Conservation (phyloP, 2,329 filamentous ascomycete species). For the Apiospora koreana region DNA sequence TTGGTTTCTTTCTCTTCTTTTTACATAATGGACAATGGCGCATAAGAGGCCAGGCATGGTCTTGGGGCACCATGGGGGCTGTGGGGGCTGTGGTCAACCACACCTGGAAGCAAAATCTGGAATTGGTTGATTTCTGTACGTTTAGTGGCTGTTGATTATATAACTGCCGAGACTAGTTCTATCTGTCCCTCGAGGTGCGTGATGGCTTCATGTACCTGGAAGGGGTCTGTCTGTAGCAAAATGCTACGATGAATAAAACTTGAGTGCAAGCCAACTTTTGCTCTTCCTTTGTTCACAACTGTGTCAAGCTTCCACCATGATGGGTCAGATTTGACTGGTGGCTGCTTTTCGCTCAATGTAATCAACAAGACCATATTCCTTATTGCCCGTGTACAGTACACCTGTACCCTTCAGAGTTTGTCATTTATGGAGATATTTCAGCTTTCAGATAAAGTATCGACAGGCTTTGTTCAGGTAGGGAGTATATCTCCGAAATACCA, state of each 20-base stretch:
- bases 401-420: too few species aligned
- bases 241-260: not conserved
- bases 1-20: not conserved
- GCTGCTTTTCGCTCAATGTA: too few species aligned
- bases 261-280: not conserved
- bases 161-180: not conserved
- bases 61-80: not conserved
- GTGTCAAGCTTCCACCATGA: not conserved
- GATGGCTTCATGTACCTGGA: not conserved
- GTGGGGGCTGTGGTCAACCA: not conserved
- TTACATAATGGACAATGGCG: not conserved
- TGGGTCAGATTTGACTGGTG: not conserved
- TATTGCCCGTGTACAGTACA: too few species aligned
- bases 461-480: too few species aligned
- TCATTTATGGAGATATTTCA: too few species aligned
- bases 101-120: not conserved
- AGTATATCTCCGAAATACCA: too few species aligned
- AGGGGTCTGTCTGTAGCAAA: not conserved
- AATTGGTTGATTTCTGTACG: not conserved
- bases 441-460: too few species aligned
- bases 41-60: not conserved
- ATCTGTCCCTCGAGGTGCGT: not conserved
- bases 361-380: too few species aligned
- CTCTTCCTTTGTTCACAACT: not conserved
- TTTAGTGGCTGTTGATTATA: not conserved